These are phyloP conservation scores for Basipetospora chlamydospora DNA, from an alignment of 2,329 filamentous ascomycete genomes.

Conservation along the genomic window DNA sequence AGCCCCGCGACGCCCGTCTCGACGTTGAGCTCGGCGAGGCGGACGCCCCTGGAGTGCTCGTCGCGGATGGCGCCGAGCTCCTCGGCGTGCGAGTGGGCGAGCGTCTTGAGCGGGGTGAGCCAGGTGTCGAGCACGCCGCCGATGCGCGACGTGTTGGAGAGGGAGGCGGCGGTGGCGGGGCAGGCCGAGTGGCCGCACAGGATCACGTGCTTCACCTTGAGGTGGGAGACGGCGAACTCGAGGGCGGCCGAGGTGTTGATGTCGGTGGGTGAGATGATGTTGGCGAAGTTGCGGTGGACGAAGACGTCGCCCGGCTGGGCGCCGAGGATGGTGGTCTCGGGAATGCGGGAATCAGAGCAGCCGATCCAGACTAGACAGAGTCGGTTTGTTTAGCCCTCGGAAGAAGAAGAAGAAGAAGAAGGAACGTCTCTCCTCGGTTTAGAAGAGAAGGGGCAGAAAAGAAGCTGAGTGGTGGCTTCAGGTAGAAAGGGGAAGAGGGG, in stretches of 20 bases:
- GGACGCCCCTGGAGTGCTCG: conserved; percentile 37
- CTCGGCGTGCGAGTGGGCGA: conserved; percentile 29
- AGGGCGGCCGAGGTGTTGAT: conserved; percentile 63
- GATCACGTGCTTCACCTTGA: conserved; percentile 58
- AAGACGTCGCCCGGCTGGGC: conserved; percentile 75
- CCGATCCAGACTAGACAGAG: conserved; percentile 56
- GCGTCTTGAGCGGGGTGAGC: conserved; percentile 33
- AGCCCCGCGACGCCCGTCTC: conserved; percentile 51
- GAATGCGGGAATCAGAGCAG: conserved; percentile 73
- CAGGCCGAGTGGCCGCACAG: conserved; percentile 56
- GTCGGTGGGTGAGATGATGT: conserved; percentile 62
- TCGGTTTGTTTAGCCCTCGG: conserved; percentile 1
- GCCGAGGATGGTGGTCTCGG: conserved; percentile 68
- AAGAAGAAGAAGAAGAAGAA: background rate
- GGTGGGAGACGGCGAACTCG: conserved; percentile 60
- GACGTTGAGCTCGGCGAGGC: conserved; percentile 67
- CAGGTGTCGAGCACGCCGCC: conserved; percentile 41
- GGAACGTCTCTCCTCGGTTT: no score
- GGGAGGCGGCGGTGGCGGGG: conserved; percentile 49
- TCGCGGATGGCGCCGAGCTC: conserved; percentile 42
- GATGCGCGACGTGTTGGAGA: conserved; percentile 25
- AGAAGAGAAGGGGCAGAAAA: conserved; percentile 1
- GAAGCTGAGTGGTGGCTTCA: no score
- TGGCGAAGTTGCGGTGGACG: conserved; percentile 83
- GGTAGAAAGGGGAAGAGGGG: background rate